Evolutionary conservation across 1,139 yeast genomes (phyloP), one percentile per base, ranked within the genome.

Genomic region (Saccharomyces hybrid): DNA sequence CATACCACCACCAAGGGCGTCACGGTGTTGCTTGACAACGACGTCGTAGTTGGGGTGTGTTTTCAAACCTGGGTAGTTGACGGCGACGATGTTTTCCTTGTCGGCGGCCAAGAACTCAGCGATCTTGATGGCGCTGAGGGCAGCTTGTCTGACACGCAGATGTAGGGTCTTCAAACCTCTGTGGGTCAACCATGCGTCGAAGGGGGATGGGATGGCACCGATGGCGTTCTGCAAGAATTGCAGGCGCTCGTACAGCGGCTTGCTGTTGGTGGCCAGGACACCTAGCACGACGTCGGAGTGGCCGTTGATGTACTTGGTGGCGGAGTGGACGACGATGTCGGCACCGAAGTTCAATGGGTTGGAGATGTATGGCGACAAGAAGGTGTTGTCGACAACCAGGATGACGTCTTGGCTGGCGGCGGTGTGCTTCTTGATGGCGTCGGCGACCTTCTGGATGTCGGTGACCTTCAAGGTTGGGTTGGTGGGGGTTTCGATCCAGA

Each of bases 231-330:
- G 96, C 71, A 88, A 77, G 76, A 87, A 88, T 59, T 88, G 77
- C 71, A 83, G 79, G 65, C 76, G 76, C 61, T 83, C 83, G 73
- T 82, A 83, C 64, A 87, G 74, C 53, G 71, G 76, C 57, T 80
- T 83, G 64, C 73, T 72, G 76, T 82, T 85, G 63, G 89, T 82
- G 56, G 88, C 90, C 60, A 87, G 79, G 52, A 85, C 85, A 65
- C 96, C 96, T 79, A 88, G 81, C 56, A 88, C 95, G 41, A 88
- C 96, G 69, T 88, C 96, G 50, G 95, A 86, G 75, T 88, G 96
- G 61, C 96, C 96, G 70, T 88, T 88, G 71, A 88, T 85, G 78
- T 87, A 88, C 75, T 88, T 88, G 67, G 96, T 88, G 60, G 88
- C 95, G 27, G 95, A 86, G 75, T 88, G 96, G 49, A 86, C 85